These are phyloP conservation scores for Phaeophleospora eucalypticola DNA, from an alignment of 2,329 filamentous ascomycete genomes.

Conservation along the genomic window DNA sequence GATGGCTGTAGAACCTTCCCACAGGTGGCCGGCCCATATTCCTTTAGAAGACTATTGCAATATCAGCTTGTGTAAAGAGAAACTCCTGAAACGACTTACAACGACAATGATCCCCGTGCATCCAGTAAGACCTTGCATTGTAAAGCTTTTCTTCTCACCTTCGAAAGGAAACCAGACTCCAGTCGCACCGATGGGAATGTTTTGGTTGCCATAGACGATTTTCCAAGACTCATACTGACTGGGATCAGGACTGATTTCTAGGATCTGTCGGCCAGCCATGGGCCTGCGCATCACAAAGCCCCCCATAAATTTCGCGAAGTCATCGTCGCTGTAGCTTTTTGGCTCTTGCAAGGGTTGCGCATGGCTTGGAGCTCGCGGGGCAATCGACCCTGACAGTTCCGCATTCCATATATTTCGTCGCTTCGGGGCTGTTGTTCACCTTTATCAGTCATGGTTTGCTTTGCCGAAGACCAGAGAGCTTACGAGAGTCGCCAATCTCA, in stretches of 20 bases:
- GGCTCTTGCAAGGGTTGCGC: neutral
- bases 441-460: too few species aligned
- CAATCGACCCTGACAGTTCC: too few species aligned
- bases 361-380: too few species aligned
- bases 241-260: neutral
- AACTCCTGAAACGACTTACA: too few species aligned
- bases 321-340: neutral
- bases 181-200: neutral
- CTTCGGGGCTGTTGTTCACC: too few species aligned
- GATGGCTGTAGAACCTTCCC: neutral
- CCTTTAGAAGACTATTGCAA: neutral
- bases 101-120: neutral
- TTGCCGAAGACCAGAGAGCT: too few species aligned
- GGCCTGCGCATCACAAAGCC: neutral
- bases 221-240: neutral
- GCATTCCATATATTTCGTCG: too few species aligned
- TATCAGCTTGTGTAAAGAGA: too few species aligned
- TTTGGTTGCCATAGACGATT: neutral
- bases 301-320: neutral
- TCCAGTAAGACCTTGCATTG: neutral
- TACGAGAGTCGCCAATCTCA: too few species aligned
- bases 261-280: too few species aligned
- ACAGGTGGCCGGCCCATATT: neutral
- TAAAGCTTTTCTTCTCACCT: neutral
- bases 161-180: neutral